phyloP scores from a whole-genome alignment of 257 asterid species.

The Nicotiana noctiflora region DNA sequence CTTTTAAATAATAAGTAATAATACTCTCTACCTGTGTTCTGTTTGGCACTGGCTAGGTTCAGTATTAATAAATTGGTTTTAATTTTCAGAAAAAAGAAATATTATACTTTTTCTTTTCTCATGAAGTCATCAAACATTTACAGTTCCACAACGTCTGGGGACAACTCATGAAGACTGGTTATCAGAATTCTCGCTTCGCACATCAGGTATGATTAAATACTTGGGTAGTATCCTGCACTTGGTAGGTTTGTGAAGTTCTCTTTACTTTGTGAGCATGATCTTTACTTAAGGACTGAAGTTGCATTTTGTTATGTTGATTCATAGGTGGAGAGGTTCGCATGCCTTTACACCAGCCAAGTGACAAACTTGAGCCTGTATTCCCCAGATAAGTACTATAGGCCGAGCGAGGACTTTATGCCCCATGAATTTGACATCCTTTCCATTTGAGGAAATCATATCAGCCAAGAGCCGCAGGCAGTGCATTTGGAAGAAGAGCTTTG shows the following conservation, averaged over 20 bases:
- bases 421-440: constrained; percentile 71
- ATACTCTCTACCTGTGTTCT: not conserved
- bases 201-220: constrained; percentile 61
- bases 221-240: not conserved
- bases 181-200: constrained; percentile 94
- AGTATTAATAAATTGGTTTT: not conserved
- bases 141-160: constrained; percentile 99
- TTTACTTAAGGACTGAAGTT: not conserved
- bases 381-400: constrained; percentile 86
- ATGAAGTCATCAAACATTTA: constrained; percentile 13
- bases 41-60: not conserved
- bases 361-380: constrained; percentile 77
- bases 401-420: constrained; percentile 96
- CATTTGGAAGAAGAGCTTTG: constrained; percentile 11
- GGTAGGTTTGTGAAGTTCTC: not conserved
- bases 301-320: not conserved
- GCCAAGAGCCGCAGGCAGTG: not conserved
- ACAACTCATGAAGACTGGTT: constrained; percentile 94
- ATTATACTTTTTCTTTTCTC: not conserved
- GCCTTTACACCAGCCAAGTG: constrained; percentile 89
- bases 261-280: not conserved
- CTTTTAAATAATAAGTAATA: not conserved
- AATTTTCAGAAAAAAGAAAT: not conserved
- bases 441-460: constrained; percentile 13
- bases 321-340: constrained; percentile 96